A percentile compares a stretch with the other conserved stretches of the same genome.
These are phyloP conservation scores for Fusarium veterinarium DNA, from an alignment of 2,329 filamentous ascomycete species.

Conservation along the genomic window DNA sequence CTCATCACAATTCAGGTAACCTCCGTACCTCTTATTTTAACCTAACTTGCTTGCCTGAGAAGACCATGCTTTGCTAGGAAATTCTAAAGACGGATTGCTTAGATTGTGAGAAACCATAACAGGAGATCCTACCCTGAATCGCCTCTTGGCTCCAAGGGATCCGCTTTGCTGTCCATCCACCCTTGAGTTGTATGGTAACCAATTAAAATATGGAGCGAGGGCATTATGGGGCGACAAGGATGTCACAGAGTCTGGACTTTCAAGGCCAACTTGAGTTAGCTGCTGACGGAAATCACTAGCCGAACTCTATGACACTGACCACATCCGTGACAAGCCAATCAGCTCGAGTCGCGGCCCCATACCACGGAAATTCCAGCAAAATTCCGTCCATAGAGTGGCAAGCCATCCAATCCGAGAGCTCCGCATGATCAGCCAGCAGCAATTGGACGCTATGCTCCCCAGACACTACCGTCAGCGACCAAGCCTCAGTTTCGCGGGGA, in stretches of 20 bases:
- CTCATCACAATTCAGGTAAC: not conserved
- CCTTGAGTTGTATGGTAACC: too few species aligned
- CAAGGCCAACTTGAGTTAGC: not conserved
- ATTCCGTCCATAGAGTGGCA: not conserved
- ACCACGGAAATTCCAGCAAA: conserved; percentile 8
- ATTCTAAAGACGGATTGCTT: not conserved
- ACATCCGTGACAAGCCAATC: not conserved
- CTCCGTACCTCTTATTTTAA: not conserved
- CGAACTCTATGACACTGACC: not conserved
- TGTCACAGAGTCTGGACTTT: not conserved
- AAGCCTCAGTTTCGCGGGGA: conserved; percentile 7
- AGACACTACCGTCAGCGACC: not conserved
- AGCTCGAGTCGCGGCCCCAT: not conserved
- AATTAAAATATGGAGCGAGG: too few species aligned
- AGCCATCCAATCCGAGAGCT: not conserved
- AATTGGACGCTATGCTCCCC: too few species aligned
- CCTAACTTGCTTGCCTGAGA: not conserved
- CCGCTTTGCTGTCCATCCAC: not conserved
- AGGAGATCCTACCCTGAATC: not conserved
- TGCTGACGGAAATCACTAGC: not conserved
- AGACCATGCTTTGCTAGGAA: not conserved
- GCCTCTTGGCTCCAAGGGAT: not conserved
- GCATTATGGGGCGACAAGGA: not conserved
- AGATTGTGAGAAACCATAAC: not conserved
- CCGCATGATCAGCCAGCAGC: not conserved